Percentiles rank a stretch among this genome's conserved stretches.
Conservation (phyloP, 352 stramenopile species). For the Globisporangium splendens region DNA sequence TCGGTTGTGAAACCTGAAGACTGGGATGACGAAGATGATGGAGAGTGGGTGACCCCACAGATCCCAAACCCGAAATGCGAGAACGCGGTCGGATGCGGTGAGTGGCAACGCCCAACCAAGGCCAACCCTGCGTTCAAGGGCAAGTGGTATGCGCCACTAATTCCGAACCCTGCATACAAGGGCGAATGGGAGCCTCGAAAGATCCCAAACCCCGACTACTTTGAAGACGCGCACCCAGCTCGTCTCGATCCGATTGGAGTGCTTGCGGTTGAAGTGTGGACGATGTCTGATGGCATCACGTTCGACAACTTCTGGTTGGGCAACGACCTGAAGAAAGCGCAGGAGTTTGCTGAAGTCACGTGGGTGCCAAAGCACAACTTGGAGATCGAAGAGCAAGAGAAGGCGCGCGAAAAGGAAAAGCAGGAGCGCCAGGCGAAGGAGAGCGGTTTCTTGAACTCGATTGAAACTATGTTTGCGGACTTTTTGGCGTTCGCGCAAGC, state of each 20-base stretch:
- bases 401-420: conserved; percentile 41
- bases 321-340: conserved; percentile 75
- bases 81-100: conserved; percentile 82
- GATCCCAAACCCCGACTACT: conserved; percentile 90
- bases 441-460: conserved; percentile 35
- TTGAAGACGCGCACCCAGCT: conserved; percentile 75
- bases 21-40: conserved; percentile 94
- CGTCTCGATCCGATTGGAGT: conserved; percentile 86
- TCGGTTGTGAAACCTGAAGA: conserved; percentile 83
- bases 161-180: conserved; percentile 92
- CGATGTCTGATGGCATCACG: conserved; percentile 84
- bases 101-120: conserved; percentile 87
- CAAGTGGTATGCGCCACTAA: conserved; percentile 88
- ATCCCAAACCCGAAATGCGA: conserved; percentile 90
- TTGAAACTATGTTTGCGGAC: conserved; percentile 32
- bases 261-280: conserved; percentile 91
- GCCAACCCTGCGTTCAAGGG: conserved; percentile 91
- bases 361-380: conserved; percentile 72
- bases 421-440: conserved; percentile 48
- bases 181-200: conserved; percentile 87
- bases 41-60: conserved; percentile 86
- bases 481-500: conserved; percentile 51
- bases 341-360: conserved; percentile 73
- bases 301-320: conserved; percentile 94
- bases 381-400: conserved; percentile 56